Evolutionary conservation across 164 flowering plant species (phyloP), one percentile per base, ranked within the genome.

Genomic region (Protea cynaroides): DNA sequence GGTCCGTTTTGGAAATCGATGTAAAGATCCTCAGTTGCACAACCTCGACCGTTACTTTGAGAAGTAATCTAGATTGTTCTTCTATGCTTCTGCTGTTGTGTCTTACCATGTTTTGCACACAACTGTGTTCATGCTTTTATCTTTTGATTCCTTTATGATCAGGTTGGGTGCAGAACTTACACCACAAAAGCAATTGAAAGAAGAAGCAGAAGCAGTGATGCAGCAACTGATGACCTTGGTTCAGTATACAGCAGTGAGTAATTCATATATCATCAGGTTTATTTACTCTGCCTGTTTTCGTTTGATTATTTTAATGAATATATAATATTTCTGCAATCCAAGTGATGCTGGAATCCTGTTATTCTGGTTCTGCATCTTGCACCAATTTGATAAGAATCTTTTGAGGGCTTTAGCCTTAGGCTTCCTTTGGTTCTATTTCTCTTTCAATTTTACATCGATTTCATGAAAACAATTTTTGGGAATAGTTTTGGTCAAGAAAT

Each of bases 21-120:
- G 98, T 75, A 92, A 84, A 81, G 96, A 89, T 82, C 94, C 94
- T 70, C 94, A 89, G 66, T 92, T 89, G 89, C 97, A 89, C 79
- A 77, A 86, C 69, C 78, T 92, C 78, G 89, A 85, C 52, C 89
- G 96, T 24, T 92, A 84, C 62, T 86, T 92, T 76, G 92, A 82
- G 61, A 89, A 84, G 97, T 92, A 86, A 77, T 63, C 18, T 18
- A 8, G 34, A 50, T 52, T 6, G 23, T 62, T 70, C 18, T 62
- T 68, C 4, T 14, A 37, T 53, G 49, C 17, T 54, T 58, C 57
- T 19, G 54, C 24, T 24, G 62, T 62, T 65, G 2, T 69, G 8
- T 10, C 58, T 37, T 53, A 51, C 24, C 18, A 1, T 17, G 38
- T 66, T 24, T 53, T 8, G 25, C 24, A 43, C 47, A 36, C 9